A percentile compares a stretch with the other conserved stretches of the same genome.
Conservation (phyloP, 768 basidiomycete genomes). For the Mycena sanguinolenta region DNA sequence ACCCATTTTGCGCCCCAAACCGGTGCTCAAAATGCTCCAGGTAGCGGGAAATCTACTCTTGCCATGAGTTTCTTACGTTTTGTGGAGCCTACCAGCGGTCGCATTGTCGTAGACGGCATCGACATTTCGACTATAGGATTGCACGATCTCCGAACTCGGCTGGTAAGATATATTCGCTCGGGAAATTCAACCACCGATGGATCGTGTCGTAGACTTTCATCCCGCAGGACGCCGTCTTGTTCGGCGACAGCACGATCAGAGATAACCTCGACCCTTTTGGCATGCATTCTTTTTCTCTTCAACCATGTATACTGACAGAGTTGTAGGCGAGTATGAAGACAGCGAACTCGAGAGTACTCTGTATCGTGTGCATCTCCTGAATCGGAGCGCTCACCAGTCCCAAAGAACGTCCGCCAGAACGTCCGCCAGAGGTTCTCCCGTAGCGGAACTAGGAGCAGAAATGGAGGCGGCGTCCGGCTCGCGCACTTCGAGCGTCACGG, state of each 20-base stretch:
- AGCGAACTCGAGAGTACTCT: slow-evolving; percentile 63
- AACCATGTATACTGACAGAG: slow-evolving; percentile 48
- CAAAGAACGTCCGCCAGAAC: slow-evolving; percentile 60
- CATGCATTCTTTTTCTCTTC: slow-evolving; percentile 44
- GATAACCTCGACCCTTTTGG: slow-evolving; percentile 84
- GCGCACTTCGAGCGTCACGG: slow-evolving; percentile 61
- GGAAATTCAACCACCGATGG: slow-evolving; percentile 11
- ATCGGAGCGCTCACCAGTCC: slow-evolving; percentile 61
- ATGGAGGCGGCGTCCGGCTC: slow-evolving; percentile 53
- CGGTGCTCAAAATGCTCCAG: slow-evolving; percentile 40
- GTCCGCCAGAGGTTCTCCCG: slow-evolving; percentile 62
- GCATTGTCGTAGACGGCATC: slow-evolving; percentile 89
- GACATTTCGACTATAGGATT: slow-evolving; percentile 90
- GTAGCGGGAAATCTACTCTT: slow-evolving; percentile 86
- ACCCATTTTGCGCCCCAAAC: background rate
- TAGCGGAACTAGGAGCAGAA: slow-evolving; percentile 54
- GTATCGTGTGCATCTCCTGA: slow-evolving; percentile 82
- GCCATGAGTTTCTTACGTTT: slow-evolving; percentile 93
- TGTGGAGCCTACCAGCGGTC: slow-evolving; percentile 81
- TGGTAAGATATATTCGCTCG: slow-evolving; percentile 54
- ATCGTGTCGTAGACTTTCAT: slow-evolving; percentile 68
- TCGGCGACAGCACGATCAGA: slow-evolving; percentile 63
- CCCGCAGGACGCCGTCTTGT: slow-evolving; percentile 80
- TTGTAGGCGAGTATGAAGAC: slow-evolving; percentile 74
- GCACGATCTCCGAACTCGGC: slow-evolving; percentile 82